Evolutionary conservation across 2,329 filamentous ascomycete genomes (phyloP), one percentile per base, ranked within the genome.

Genomic region (Ceratocystis alfenasii): DNA sequence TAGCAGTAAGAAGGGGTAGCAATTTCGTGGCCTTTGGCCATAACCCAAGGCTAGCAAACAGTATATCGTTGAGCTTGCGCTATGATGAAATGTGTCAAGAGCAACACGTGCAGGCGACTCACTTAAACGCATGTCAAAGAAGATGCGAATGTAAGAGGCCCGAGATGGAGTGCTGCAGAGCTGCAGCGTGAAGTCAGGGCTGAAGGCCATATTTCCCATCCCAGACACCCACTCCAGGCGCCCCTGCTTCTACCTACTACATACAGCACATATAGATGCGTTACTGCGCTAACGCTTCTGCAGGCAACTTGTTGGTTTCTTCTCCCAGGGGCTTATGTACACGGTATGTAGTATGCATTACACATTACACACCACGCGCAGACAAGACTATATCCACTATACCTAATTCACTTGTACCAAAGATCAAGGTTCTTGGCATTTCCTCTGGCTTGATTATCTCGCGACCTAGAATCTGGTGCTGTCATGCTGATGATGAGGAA

Each of bases 61-160:
- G 17, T 10, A 36, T 5, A 17, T 3, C 28, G n/a, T 25, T 20
- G 7, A 59, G 55, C 15, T 33, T 15, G 55, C 28, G 30, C 28
- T 36, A 59, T 59, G 28, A 22, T 36, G 55, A 36, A 36, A 59
- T 59, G 55, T n/a, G 28, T 59, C 28, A 59, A 59, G 55, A n/a
- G 28, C 55, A 33, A 59, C n/a, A 59, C 25, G 28, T 59, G 55
- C 55, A 59, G 55, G 7, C 22, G 7, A 20, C 7, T 30, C 55
- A 59, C 6, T 15, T 59, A 30, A 36, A 30, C 8, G n/a, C 55
- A 22, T 17, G 55, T 59, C 28, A 59, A 8, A 36, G 55, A 36
- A 17, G 28, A 5, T 7, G 55, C 8, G 8, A 30, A 59, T 41
- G 36, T 41, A 41, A 12, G 36, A 41, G 36, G 36, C 36, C 12